These are phyloP conservation scores for Moesziomyces sp. DNA, from an alignment of 1,284 basidiomycete species.

Conservation along the genomic window DNA sequence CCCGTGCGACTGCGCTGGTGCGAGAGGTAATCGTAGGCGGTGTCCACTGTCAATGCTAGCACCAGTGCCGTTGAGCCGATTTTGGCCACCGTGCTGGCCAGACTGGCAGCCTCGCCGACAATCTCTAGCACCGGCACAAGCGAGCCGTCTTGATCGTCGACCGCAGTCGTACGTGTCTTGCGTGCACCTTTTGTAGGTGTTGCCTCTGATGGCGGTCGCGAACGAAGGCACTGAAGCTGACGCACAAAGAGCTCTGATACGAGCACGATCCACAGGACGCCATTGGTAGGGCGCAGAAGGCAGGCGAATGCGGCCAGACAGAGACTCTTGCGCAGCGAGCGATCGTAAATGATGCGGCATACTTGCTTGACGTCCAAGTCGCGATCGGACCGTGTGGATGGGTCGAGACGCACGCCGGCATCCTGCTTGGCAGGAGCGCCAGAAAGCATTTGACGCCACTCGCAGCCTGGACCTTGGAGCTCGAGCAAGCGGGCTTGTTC, in stretches of 20 bases:
- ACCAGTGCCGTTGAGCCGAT: slow-evolving; percentile 68
- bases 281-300: slow-evolving; percentile 85
- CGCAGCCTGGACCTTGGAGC: slow-evolving; percentile 10
- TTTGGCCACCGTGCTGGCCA: slow-evolving; percentile 3
- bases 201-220: not conserved
- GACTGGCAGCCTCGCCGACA: slow-evolving; percentile 13
- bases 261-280: slow-evolving; percentile 80
- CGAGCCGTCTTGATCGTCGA: slow-evolving; percentile 5
- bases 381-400: slow-evolving; percentile 10
- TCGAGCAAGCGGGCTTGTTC: slow-evolving; percentile 4
- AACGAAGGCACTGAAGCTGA: slow-evolving; percentile 10
- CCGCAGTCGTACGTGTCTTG: not conserved
- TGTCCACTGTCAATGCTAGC: slow-evolving; percentile 74
- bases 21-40: slow-evolving; percentile 74
- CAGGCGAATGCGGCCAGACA: slow-evolving; percentile 77
- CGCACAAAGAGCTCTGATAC: slow-evolving; percentile 20
- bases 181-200: not conserved
- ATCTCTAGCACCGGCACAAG: slow-evolving; percentile 22
- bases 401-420: too few relatives aligned
- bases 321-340: slow-evolving; percentile 14
- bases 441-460: slow-evolving; percentile 6
- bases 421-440: not conserved
- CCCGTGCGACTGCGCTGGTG: slow-evolving; percentile 45
- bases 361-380: slow-evolving; percentile 17
- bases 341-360: slow-evolving; percentile 18